A percentile compares a stretch with the other conserved stretches of the same genome.
Conservation (phyloP, 192 early-diverging fungal genomes). For the Dimargaris cristalligena region DNA sequence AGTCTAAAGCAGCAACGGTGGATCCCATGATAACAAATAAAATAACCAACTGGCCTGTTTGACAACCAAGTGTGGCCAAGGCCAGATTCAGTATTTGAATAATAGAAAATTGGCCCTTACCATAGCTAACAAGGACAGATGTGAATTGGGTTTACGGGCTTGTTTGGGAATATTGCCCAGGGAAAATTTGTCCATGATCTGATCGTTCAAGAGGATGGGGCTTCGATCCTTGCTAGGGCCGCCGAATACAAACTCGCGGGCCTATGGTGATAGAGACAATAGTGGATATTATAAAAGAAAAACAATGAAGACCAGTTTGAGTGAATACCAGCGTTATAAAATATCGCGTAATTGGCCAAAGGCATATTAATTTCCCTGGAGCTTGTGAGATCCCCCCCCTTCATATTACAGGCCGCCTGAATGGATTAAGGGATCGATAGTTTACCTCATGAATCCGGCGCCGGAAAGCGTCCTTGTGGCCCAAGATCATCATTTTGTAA, state of each 20-base stretch:
- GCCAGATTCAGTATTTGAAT: neutral
- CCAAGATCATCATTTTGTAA: constrained; percentile 90
- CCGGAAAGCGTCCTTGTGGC: constrained; percentile 60
- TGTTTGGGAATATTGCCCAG: constrained; percentile 63
- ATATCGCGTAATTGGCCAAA: neutral
- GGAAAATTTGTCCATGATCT: constrained; percentile 71
- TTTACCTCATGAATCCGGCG: constrained; percentile 41
- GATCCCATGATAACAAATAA: too few relatives aligned
- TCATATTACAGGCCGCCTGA: neutral
- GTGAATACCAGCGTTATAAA: neutral
- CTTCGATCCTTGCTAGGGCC: constrained; percentile 33
- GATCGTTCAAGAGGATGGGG: constrained; percentile 61
- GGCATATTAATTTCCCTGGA: neutral
- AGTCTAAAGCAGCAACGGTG: too few relatives aligned
- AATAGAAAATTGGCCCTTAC: constrained; percentile 19
- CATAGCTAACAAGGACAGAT: constrained; percentile 83
- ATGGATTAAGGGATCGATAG: neutral
- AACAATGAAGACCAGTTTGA: neutral
- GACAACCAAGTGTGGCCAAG: neutral
- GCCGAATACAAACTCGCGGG: constrained; percentile 77
- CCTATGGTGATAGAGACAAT: constrained; percentile 20
- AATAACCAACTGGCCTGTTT: too few relatives aligned
- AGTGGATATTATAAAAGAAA: neutral
- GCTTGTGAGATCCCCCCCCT: neutral
- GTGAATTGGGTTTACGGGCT: constrained; percentile 66